Evolutionary conservation across 2,329 filamentous ascomycete genomes (phyloP).

Genomic region (Arthrocladium fulminans): DNA sequence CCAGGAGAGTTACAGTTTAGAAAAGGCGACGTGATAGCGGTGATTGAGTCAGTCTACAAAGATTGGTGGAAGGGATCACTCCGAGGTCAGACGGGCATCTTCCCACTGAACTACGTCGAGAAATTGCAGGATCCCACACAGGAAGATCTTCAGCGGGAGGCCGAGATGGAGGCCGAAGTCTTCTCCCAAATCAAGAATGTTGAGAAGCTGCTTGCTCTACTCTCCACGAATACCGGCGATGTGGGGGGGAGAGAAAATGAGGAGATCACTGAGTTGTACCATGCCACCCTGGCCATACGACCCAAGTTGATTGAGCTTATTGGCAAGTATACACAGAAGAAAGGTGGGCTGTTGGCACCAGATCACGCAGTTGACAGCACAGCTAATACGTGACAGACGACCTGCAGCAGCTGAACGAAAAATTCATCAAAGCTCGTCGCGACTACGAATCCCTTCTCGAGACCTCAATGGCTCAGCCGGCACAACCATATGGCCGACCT

Average conservation of each 20-base stretch:
- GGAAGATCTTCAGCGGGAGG: slow-evolving; percentile 89
- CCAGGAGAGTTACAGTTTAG: slow-evolving; percentile 91
- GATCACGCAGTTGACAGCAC: neutral
- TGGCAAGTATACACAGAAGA: slow-evolving; percentile 98
- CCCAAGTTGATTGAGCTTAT: slow-evolving; percentile 97
- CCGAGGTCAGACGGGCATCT: slow-evolving; percentile 91
- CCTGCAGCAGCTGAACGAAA: slow-evolving; percentile 96
- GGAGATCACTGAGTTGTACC: slow-evolving; percentile 84
- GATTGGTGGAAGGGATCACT: slow-evolving; percentile 99
- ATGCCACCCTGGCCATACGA: slow-evolving; percentile 85
- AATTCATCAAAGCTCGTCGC: slow-evolving; percentile 95
- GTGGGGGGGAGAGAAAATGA: slow-evolving; percentile 87
- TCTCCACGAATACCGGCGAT: slow-evolving; percentile 77
- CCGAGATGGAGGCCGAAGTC: slow-evolving; percentile 82
- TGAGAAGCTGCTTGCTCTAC: slow-evolving; percentile 71
- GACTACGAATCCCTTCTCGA: slow-evolving; percentile 96
- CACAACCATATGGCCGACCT: slow-evolving; percentile 43
- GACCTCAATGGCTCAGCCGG: slow-evolving; percentile 91
- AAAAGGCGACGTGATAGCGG: slow-evolving; percentile 93
- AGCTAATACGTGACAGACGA: slow-evolving; percentile 57
- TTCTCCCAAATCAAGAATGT: slow-evolving; percentile 71
- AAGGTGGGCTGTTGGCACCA: slow-evolving; percentile 65
- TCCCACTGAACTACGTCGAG: slow-evolving; percentile 97
- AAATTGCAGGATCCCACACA: slow-evolving; percentile 90
- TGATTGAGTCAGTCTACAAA: slow-evolving; percentile 95